A percentile compares a stretch with the other conserved stretches of the same genome.
phyloP scores from a whole-genome alignment of 345 rosid species.

The Moringa oleifera region DNA sequence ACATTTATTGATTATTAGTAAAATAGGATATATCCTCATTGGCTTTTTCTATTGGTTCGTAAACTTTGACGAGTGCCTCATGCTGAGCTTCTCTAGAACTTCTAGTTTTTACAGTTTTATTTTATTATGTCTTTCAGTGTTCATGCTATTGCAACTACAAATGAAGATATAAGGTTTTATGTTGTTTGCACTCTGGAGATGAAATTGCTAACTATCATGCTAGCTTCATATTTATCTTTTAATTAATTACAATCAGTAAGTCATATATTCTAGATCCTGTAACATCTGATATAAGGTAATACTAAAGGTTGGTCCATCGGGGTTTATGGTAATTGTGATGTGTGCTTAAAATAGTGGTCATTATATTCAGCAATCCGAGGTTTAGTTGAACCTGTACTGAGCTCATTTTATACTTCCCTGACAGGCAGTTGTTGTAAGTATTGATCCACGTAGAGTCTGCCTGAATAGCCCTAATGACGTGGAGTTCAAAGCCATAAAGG shows the following conservation, averaged over 20 bases:
- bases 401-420: slow-evolving; percentile 14
- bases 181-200: no score
- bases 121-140: no score
- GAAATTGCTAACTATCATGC: neutral
- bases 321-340: neutral
- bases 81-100: neutral
- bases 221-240: neutral
- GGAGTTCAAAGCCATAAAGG: slow-evolving; percentile 52
- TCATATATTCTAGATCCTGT: neutral
- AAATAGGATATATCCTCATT: no score
- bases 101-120: no score
- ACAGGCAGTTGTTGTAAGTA: slow-evolving; percentile 98
- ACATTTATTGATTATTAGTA: neutral
- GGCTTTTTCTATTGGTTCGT: no score
- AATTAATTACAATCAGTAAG: no score
- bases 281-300: neutral
- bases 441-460: slow-evolving; percentile 90
- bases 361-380: neutral
- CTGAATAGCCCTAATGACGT: slow-evolving; percentile 66
- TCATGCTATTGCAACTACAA: no score
- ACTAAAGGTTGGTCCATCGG: neutral
- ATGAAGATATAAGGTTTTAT: no score
- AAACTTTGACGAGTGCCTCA: no score
- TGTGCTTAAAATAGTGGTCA: neutral
- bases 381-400: neutral